Base-by-base conservation (phyloP, 1,284 basidiomycete genomes). In the Kalmanozyma brasiliensis region DNA sequence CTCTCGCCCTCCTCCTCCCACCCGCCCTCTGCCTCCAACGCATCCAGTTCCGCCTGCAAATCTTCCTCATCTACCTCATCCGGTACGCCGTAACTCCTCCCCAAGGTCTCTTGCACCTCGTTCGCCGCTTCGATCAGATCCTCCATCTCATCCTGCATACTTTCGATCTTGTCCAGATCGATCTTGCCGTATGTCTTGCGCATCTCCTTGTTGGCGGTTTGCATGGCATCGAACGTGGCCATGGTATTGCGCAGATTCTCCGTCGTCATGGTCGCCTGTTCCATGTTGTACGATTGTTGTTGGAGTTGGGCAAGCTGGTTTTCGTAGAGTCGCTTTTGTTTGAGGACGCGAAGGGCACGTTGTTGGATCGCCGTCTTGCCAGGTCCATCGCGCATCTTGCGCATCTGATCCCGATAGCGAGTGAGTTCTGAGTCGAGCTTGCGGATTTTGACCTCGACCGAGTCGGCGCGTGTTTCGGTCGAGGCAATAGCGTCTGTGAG, bases 231-330 rank as follows among this genome's bases (percentile, higher is more conserved):
- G 20, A 98, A 90, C 0, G 96, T 98, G n/a, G 94, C 95, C 96
- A 99, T 98, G n/a, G 96, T 98, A 82, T 98, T 98, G 66, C 93
- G 89, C 74, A 98, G 84, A 83, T 98, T 98, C 84, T 98, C 96
- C 4, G 95, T 98, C 16, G 93, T 91, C 83, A 98, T 89, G 10
- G 91, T 89, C 22, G 95, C 91, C 66, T 93, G 94, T 84, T 98
- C 95, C 93, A 98, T 98, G 84, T 99, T 98, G 86, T 93, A 98
- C 20, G 92, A 90, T 83, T 98, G 96, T 82, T 98, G 96, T 44
- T 91, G 87, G 13, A 99, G 86, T 83, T 97, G 93, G 9, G 88
- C 87, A 33, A 98, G 87, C 83, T 99, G 96, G 14, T 85, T 85
- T 83, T 99, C 96, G 84, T 99, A 95, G 90, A 98, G 89, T 81